Evolutionary conservation across 2,329 filamentous ascomycete species (phyloP).

Genomic region (Nothopassalora personata): DNA sequence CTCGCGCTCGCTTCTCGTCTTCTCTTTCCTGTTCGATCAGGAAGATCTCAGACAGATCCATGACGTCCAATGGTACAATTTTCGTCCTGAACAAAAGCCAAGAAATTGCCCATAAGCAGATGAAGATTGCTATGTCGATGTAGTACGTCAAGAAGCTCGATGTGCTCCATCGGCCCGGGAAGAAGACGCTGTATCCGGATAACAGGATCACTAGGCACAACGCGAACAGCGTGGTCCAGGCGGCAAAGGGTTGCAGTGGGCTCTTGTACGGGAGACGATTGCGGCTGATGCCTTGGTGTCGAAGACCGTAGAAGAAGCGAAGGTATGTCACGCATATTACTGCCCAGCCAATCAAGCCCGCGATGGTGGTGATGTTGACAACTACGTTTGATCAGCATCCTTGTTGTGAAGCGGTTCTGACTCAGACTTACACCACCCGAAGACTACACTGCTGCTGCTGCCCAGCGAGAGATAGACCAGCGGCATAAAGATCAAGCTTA

Average conservation of each 20-base stretch:
- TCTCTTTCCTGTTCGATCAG: constrained; percentile 13
- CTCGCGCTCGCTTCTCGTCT: neutral
- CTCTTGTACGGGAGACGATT: constrained; percentile 35
- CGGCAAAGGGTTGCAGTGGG: constrained; percentile 48
- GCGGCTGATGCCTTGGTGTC: constrained; percentile 9
- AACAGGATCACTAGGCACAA: constrained; percentile 59
- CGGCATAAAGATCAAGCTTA: constrained; percentile 14
- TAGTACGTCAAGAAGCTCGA: constrained; percentile 17
- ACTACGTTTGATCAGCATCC: neutral
- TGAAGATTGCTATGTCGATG: constrained; percentile 17
- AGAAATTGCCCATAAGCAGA: constrained; percentile 8
- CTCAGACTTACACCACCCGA: constrained; percentile 8
- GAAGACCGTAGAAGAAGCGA: constrained; percentile 13
- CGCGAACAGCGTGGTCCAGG: constrained; percentile 53
- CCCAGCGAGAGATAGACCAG: constrained; percentile 16
- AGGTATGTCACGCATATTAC: constrained; percentile 17
- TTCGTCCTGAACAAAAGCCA: constrained; percentile 2
- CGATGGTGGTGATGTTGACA: constrained; percentile 17
- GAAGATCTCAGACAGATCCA: constrained; percentile 15
- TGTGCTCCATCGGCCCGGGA: constrained; percentile 33
- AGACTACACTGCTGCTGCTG: constrained; percentile 12
- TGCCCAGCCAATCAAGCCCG: constrained; percentile 16
- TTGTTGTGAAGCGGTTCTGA: neutral
- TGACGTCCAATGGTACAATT: constrained; percentile 1
- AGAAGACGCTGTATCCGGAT: constrained; percentile 58